A percentile compares a stretch with the other conserved stretches of the same genome.
Conservation (phyloP, 192 early-diverging fungal species). For the Coemansia sp. region DNA sequence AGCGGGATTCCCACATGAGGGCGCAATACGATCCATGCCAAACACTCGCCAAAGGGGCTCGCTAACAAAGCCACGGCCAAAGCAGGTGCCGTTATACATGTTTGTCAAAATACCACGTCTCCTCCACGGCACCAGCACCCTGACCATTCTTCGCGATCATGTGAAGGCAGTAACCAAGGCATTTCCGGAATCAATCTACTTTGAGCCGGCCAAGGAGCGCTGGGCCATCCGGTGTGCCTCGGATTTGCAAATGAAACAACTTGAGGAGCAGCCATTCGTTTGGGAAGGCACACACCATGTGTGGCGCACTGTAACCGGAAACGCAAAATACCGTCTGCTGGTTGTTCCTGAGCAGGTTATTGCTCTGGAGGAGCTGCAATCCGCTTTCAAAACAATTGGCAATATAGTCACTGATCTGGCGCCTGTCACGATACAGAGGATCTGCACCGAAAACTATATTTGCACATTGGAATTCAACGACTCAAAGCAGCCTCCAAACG, state of each 20-base stretch:
- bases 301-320: background rate
- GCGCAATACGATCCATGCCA: background rate
- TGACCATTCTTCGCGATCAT: background rate
- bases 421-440: background rate
- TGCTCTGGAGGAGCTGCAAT: background rate
- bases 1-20: background rate
- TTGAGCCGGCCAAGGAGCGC: constrained; percentile 2
- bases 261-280: background rate
- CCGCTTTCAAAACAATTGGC: background rate
- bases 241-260: background rate
- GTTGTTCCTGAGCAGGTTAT: background rate
- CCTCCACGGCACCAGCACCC: background rate
- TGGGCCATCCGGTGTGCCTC: background rate
- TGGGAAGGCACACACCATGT: constrained; percentile 1
- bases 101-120: background rate
- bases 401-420: background rate
- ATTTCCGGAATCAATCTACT: background rate
- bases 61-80: background rate
- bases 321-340: background rate
- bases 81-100: constrained; percentile 7
- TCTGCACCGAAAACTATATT: background rate
- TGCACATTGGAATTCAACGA: background rate
- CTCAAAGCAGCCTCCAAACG: constrained; percentile 1
- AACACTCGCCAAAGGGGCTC: background rate
- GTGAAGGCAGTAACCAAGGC: background rate